Evolutionary conservation across 2,329 filamentous ascomycete species (phyloP).

Genomic region (Claviceps cyperi): DNA sequence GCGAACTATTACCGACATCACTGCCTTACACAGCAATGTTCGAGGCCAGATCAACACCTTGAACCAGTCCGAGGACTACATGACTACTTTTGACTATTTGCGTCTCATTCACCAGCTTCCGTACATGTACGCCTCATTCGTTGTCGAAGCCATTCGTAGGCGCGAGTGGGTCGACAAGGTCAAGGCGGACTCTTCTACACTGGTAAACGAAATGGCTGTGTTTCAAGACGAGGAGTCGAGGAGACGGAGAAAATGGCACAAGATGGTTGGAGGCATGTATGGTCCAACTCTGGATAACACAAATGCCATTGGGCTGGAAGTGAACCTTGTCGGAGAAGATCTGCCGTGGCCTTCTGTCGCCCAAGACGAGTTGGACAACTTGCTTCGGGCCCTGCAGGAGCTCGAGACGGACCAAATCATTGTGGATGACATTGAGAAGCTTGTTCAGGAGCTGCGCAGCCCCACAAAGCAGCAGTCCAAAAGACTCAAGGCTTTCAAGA

Average conservation of each 20-base stretch:
- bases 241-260: slow-evolving; percentile 79
- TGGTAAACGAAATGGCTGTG: slow-evolving; percentile 84
- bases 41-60: slow-evolving; percentile 59
- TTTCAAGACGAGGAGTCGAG: slow-evolving; percentile 90
- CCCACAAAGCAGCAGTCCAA: slow-evolving; percentile 79
- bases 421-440: slow-evolving; percentile 57
- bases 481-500: slow-evolving; percentile 86
- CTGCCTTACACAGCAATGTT: slow-evolving; percentile 56
- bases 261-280: slow-evolving; percentile 63
- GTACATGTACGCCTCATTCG: slow-evolving; percentile 75
- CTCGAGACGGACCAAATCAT: slow-evolving; percentile 52
- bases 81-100: slow-evolving; percentile 68
- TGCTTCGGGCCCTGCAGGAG: slow-evolving; percentile 50
- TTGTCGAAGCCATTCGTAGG: slow-evolving; percentile 72
- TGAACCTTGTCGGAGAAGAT: slow-evolving; percentile 69
- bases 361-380: slow-evolving; percentile 62
- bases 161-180: slow-evolving; percentile 89
- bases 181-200: slow-evolving; percentile 66
- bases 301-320: slow-evolving; percentile 62
- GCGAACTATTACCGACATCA: slow-evolving; percentile 68
- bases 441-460: slow-evolving; percentile 63
- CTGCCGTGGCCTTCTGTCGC: slow-evolving; percentile 65
- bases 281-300: slow-evolving; percentile 55
- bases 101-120: slow-evolving; percentile 71
- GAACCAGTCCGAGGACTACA: slow-evolving; percentile 58